A percentile compares a stretch with the other conserved stretches of the same genome.
These are phyloP conservation scores for Didymella exigua DNA, from an alignment of 2,329 filamentous ascomycete species.

Conservation along the genomic window DNA sequence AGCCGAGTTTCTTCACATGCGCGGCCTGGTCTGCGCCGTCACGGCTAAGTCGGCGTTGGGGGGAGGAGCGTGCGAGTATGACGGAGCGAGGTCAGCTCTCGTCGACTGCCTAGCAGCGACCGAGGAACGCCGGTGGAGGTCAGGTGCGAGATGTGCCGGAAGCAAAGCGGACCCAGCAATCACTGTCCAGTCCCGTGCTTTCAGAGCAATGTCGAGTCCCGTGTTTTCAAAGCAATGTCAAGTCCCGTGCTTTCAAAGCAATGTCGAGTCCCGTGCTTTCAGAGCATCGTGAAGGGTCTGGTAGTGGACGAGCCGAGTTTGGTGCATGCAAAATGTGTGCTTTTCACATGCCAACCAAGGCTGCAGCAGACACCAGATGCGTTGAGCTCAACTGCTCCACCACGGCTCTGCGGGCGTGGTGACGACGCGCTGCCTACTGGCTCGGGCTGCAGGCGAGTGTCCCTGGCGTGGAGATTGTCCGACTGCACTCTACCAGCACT, in stretches of 20 bases:
- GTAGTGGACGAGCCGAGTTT: too few species aligned
- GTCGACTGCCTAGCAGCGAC: neutral
- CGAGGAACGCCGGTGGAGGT: constrained; percentile 4
- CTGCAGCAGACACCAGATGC: neutral
- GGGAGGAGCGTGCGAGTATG: neutral
- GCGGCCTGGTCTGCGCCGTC: neutral
- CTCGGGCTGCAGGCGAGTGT: neutral
- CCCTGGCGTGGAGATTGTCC: too few species aligned
- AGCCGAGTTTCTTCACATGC: constrained; percentile 5
- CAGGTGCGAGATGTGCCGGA: constrained; percentile 6
- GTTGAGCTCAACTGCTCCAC: constrained; percentile 12
- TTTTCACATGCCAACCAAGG: constrained; percentile 9
- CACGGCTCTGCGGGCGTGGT: constrained; percentile 23
- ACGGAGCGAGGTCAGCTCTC: constrained; percentile 3
- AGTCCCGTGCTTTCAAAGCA: too few species aligned
- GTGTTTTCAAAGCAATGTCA: too few species aligned
- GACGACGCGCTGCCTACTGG: neutral
- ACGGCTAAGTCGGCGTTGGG: constrained; percentile 3
- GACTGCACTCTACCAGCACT: too few species aligned
- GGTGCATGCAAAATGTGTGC: neutral
- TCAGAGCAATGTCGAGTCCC: neutral
- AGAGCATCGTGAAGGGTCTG: neutral
- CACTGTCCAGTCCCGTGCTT: too few species aligned
- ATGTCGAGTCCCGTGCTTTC: neutral
- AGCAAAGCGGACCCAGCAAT: neutral